A percentile compares a stretch with the other conserved stretches of the same genome.
Conservation (phyloP, 2,329 filamentous ascomycete genomes). For the Paraphoma chrysanthemicola region DNA sequence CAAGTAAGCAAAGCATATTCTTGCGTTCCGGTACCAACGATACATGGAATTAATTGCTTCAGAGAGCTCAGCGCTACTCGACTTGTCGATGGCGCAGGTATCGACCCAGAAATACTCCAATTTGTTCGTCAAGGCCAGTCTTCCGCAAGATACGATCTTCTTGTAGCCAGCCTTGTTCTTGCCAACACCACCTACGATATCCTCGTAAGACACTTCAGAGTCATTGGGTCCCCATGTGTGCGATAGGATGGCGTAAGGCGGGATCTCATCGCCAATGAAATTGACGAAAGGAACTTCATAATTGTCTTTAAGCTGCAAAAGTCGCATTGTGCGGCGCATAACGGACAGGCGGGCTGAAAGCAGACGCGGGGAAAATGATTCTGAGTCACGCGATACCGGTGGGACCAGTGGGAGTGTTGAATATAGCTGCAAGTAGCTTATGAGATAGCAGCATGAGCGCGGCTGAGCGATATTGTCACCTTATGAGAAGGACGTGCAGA, state of each 20-base stretch:
- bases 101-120: conserved; percentile 10
- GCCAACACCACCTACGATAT: neutral
- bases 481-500: too few relatives aligned
- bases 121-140: conserved; percentile 4
- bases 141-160: conserved; percentile 6
- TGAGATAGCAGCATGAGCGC: too few relatives aligned
- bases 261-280: neutral
- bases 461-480: too few relatives aligned
- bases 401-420: neutral
- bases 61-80: neutral
- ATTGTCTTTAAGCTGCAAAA: neutral
- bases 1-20: neutral
- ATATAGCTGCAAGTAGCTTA: neutral
- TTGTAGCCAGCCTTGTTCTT: conserved; percentile 1
- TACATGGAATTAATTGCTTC: conserved; percentile 1
- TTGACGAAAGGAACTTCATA: neutral
- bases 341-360: neutral
- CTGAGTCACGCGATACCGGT: too few relatives aligned
- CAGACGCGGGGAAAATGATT: too few relatives aligned
- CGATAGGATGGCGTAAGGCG: conserved; percentile 10
- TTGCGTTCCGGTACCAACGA: neutral
- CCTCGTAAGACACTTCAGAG: conserved; percentile 5
- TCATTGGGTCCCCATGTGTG: conserved; percentile 11
- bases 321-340: neutral
- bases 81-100: neutral